Base-by-base conservation (phyloP, 2,329 filamentous ascomycete species). In the Rhinocladiella mackenziei region DNA sequence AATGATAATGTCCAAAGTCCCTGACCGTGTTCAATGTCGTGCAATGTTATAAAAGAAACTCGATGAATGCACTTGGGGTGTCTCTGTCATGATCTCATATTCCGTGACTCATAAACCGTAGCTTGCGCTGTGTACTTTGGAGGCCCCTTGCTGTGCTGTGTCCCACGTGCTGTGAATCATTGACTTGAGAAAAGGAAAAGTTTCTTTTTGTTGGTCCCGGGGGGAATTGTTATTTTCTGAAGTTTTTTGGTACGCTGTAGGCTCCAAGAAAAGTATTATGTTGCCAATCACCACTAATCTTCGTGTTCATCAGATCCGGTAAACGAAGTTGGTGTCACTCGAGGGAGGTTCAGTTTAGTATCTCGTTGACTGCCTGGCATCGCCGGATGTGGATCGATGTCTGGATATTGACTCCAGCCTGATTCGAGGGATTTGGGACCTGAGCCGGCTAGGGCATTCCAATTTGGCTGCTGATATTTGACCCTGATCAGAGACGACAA, bases 1-100 rank as follows among this genome's bases (percentile, higher is more conserved):
- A 26, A 38, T 38, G 34, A 36, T 36, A 25, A 36, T 36, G 33
- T 33, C 32, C 32, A 6, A 35, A 22, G 6, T n/a, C 17, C 32
- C 32, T 33, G 31, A 18, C 31, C 31, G 19, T 33, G 6, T 8
- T n/a, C 23, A n/a, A 8, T 8, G n/a, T 17, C 31, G 19, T 18
- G 14, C 32, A 20, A n/a, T n/a, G n/a, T n/a, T n/a, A n/a, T n/a
- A n/a, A n/a, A 26, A 26, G 11, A 26, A 26, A 26, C 7, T 26
- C 7, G 23, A 26, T 7, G 23, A 26, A 26, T 11, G 7, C 23
- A 11, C 7, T 7, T 26, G 23, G 23, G 23, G 23, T 26, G 11
- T 26, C 23, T 26, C 23, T 26, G 11, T 26, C 23, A 11, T 26
- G 23, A 7, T 11, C 7, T 26, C 7, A 26, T 11, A 11, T 26